phyloP scores from a whole-genome alignment of 2,329 filamentous ascomycete species.

The Trichoderma atrobrunneum region DNA sequence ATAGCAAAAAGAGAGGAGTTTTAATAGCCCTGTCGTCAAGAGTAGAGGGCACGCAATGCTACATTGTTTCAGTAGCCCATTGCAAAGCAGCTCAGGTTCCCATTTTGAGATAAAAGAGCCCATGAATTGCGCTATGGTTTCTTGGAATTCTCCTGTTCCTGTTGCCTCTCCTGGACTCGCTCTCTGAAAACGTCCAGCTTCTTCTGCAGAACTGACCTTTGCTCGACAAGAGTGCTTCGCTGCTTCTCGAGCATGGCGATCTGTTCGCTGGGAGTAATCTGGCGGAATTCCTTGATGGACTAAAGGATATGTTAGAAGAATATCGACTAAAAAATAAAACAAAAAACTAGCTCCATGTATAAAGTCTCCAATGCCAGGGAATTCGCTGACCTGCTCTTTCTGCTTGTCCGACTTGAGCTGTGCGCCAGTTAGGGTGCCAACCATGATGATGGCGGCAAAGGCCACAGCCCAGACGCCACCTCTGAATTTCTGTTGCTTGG shows the following conservation, averaged over 20 bases:
- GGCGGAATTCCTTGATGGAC: constrained; percentile 39
- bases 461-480: constrained; percentile 42
- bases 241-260: constrained; percentile 45
- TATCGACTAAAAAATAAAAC: no score
- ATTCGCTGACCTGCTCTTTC: constrained; percentile 39
- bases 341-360: no score
- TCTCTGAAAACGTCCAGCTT: constrained; percentile 42
- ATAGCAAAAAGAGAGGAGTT: no score
- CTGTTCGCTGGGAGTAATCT: constrained; percentile 42
- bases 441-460: constrained; percentile 45
- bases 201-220: constrained; percentile 40
- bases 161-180: constrained; percentile 39
- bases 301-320: constrained; percentile 14
- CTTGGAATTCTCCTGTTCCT: constrained; percentile 25
- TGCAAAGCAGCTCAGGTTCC: neutral
- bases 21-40: neutral
- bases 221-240: constrained; percentile 37
- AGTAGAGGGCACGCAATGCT: no score
- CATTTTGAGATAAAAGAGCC: no score
- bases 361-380: neutral
- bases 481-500: constrained; percentile 34
- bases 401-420: constrained; percentile 49
- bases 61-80: neutral
- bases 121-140: neutral
- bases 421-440: constrained; percentile 49